phyloP scores from a whole-genome alignment of 2,329 filamentous ascomycete species.

The Calonectria ilicicola region DNA sequence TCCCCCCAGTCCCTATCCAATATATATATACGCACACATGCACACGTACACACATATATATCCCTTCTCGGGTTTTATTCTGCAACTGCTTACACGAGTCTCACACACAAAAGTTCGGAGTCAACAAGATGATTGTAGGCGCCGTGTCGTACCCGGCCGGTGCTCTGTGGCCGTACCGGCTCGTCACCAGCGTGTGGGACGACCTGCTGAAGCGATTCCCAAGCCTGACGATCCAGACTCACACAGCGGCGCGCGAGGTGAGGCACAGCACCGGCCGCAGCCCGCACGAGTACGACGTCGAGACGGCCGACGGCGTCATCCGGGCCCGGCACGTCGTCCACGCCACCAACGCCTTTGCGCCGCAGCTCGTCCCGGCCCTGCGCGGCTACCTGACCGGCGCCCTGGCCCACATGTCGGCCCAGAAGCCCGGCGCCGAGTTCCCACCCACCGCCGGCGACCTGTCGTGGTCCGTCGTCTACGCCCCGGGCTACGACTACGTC shows the following conservation, averaged over 20 bases:
- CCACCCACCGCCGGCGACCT: conserved; percentile 46
- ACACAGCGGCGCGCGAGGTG: conserved; percentile 51
- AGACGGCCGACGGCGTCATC: conserved; percentile 59
- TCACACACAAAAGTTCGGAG: conserved; percentile 48
- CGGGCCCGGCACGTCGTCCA: conserved; percentile 65
- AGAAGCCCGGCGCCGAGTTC: conserved; percentile 54
- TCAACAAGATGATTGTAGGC: conserved; percentile 51
- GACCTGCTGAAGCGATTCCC: conserved; percentile 51
- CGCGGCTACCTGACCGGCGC: conserved; percentile 58
- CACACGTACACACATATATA: no score
- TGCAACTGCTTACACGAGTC: background rate
- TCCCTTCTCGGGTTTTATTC: no score
- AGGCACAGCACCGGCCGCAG: conserved; percentile 15
- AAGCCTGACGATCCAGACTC: conserved; percentile 52
- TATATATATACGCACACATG: no score
- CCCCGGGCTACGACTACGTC: conserved; percentile 62
- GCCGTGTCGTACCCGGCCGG: conserved; percentile 60
- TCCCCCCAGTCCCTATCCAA: conserved; percentile 5
- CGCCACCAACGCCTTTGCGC: conserved; percentile 67
- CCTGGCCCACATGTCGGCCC: conserved; percentile 63
- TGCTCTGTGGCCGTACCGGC: conserved; percentile 63
- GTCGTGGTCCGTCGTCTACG: conserved; percentile 65
- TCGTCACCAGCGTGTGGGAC: conserved; percentile 60
- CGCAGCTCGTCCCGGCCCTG: conserved; percentile 63
- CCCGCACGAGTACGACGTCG: conserved; percentile 53